These are phyloP conservation scores for Eutrema yunnanense DNA, from an alignment of 345 rosid species.

Conservation along the genomic window DNA sequence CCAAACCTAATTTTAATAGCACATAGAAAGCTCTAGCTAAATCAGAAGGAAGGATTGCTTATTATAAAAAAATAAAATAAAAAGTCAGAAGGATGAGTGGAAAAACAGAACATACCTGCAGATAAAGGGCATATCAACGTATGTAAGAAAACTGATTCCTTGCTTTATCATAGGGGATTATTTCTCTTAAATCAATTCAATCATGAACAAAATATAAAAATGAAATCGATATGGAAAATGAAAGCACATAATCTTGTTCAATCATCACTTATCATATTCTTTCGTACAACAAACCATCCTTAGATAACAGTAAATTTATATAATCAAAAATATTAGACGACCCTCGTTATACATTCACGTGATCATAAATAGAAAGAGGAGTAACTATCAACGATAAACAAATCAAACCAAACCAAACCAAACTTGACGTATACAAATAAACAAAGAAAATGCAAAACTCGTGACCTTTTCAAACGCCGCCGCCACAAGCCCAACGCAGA, in stretches of 20 bases:
- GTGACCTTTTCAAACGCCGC: slow-evolving; percentile 13
- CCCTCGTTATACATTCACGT: background rate
- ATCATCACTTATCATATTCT: background rate
- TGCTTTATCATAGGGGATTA: background rate
- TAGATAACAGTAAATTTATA: background rate
- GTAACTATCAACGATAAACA: background rate
- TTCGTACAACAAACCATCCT: background rate
- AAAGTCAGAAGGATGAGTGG: too few relatives aligned
- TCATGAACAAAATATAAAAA: background rate
- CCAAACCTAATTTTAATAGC: too few relatives aligned
- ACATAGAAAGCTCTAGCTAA: too few relatives aligned
- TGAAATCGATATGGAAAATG: background rate
- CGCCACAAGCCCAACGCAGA: background rate
- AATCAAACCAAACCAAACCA: background rate
- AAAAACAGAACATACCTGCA: too few relatives aligned
- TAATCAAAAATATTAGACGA: background rate
- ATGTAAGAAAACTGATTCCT: too few relatives aligned
- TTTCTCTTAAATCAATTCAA: background rate
- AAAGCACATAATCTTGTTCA: background rate
- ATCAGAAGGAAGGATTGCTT: too few relatives aligned
- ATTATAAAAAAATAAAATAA: too few relatives aligned
- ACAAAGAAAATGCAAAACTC: slow-evolving; percentile 8
- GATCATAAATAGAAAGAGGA: background rate
- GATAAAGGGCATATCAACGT: too few relatives aligned
- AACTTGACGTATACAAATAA: background rate